These are phyloP conservation scores for Hypoxylon lienhwacheense DNA, from an alignment of 495 filamentous ascomycete species.

Conservation along the genomic window DNA sequence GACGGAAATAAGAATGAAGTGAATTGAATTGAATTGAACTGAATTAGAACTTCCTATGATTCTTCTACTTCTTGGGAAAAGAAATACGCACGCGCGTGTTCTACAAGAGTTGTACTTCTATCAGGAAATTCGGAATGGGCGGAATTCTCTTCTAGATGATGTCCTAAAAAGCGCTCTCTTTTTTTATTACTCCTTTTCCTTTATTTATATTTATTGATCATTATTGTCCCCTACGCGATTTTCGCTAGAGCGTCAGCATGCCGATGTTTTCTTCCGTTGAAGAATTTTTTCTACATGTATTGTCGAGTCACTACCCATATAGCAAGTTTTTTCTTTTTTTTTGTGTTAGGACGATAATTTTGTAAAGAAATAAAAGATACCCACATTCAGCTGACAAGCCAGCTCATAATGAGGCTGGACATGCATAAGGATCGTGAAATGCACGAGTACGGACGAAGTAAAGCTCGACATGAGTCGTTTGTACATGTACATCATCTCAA, in stretches of 20 bases:
- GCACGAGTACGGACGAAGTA: slow-evolving; percentile 1
- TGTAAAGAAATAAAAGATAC: slow-evolving; percentile 33
- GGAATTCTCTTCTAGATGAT: slow-evolving; percentile 25
- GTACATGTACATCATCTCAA: not conserved
- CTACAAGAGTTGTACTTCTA: slow-evolving; percentile 27
- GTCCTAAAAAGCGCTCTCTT: slow-evolving; percentile 20
- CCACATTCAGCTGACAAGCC: slow-evolving; percentile 7
- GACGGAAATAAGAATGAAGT: no score
- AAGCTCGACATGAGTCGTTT: slow-evolving; percentile 13
- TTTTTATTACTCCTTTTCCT: slow-evolving; percentile 11
- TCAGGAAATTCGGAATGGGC: slow-evolving; percentile 13
- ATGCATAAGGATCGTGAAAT: slow-evolving; percentile 10
- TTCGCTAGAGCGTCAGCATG: slow-evolving; percentile 13
- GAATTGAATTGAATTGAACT: no score
- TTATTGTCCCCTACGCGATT: not conserved
- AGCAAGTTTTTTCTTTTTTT: slow-evolving; percentile 14
- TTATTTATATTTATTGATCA: no score
- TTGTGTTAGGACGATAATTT: no score
- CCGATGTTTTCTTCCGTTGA: slow-evolving; percentile 8
- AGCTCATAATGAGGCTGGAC: slow-evolving; percentile 6
- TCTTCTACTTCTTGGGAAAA: slow-evolving; percentile 2
- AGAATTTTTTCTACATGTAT: slow-evolving; percentile 9
- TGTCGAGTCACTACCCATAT: no score
- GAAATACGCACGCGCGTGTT: not conserved
- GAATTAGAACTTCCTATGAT: slow-evolving; percentile 13